Base-by-base conservation (phyloP, 352 stramenopile genomes). In the Pythium insidiosum region DNA sequence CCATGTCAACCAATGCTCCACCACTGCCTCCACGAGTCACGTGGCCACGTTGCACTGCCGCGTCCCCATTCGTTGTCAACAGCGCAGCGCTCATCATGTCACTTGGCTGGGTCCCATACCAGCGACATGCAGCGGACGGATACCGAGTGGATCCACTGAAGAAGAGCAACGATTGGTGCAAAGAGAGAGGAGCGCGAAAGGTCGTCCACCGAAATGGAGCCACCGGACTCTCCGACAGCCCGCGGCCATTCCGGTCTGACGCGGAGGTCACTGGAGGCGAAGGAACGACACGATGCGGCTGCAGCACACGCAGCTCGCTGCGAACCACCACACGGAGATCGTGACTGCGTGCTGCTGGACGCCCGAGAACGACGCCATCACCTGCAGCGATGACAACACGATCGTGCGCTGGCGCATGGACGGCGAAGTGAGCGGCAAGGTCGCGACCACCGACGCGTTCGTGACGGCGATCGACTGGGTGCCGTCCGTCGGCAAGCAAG, bases 261-360 rank as follows among this genome's bases (percentile, higher is more conserved):
- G 26, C 6, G 26, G 12, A 12, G 12, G 26, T 6, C 26, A 31
- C 6, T n/a, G n/a, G n/a, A n/a, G n/a, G n/a, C n/a, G n/a, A n/a
- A n/a, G n/a, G n/a, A n/a, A n/a, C n/a, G n/a, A 28, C 11, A 35
- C 20, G 13, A 92, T 92, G 80, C 73, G 75, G 46, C 78, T 92
- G 41, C 77, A 92, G 56, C 68, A 88, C 60, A 71, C 73, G 18
- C 80, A 92, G 55, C 54, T 79, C 31, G 48, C 77, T 29, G 73
- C 63, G 30, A 84, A 83, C 50, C 69, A 88, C 48, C 80, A 93
- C 68, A 65, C 60, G 23, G 75, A 93, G 53, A 78, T 93, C 29
- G 80, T 93, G 55, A 87, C 78, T 26, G 68, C 80, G 33, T 88
- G 74, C 44, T 93, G 80, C 58, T 93, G 80, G 80, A 93, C 80